phyloP scores from a whole-genome alignment of 192 early-diverging fungal species.

The Geranomyces michiganensis region DNA sequence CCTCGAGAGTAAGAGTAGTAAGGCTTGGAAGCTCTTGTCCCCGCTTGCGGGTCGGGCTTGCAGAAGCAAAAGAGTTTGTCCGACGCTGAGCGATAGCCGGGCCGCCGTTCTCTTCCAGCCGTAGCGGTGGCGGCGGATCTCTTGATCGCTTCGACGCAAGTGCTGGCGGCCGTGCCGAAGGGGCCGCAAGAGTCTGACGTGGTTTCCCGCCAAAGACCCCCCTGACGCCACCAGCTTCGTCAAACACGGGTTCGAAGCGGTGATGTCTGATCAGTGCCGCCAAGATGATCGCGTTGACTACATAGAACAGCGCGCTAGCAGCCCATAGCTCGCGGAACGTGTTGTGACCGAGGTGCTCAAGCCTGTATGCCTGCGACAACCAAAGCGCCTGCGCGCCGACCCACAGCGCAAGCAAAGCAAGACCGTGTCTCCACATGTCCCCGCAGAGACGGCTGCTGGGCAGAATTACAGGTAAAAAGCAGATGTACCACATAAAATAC shows the following conservation, averaged over 20 bases:
- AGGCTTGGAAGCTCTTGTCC: too few species aligned
- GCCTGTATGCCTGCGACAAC: conserved; percentile 80
- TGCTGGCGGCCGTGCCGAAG: neutral
- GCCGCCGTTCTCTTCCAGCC: too few species aligned
- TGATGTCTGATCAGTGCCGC: conserved; percentile 21
- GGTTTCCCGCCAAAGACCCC: neutral
- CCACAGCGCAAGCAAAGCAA: conserved; percentile 68
- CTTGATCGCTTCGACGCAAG: neutral
- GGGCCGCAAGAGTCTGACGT: neutral
- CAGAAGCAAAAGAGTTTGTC: too few species aligned
- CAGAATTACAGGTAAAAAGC: conserved; percentile 84
- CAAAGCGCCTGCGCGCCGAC: conserved; percentile 77
- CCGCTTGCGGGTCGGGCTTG: too few species aligned
- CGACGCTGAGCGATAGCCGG: too few species aligned
- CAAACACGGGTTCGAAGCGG: conserved; percentile 1
- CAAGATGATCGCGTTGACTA: conserved; percentile 74
- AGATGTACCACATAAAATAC: conserved; percentile 99
- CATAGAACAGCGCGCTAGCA: conserved; percentile 73
- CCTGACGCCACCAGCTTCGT: neutral
- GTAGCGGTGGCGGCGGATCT: too few species aligned
- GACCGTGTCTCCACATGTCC: conserved; percentile 47
- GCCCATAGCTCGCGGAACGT: conserved; percentile 78
- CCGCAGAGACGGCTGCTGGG: conserved; percentile 61
- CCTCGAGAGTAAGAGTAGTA: too few species aligned
- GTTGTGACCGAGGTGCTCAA: conserved; percentile 86